Conservation (phyloP, 192 early-diverging fungal genomes). For the Thoreauomyces humboldtii region DNA sequence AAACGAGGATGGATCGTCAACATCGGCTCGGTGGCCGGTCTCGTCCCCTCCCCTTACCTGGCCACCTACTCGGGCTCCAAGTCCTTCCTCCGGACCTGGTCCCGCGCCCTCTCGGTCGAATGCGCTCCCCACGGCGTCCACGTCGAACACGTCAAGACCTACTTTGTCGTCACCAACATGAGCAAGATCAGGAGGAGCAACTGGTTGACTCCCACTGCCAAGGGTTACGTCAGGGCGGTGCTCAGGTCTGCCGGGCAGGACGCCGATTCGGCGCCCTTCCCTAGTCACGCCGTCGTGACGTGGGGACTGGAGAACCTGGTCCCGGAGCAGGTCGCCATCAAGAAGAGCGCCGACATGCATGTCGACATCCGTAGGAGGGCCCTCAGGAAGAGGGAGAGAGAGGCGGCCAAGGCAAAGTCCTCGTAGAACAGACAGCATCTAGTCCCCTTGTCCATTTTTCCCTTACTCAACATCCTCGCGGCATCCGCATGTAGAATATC, state of each 20-base stretch:
- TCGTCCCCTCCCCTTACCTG: conserved; percentile 78
- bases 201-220: conserved; percentile 77
- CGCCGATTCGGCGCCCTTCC: conserved; percentile 65
- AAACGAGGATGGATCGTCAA: conserved; percentile 86
- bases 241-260: conserved; percentile 68
- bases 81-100: conserved; percentile 87
- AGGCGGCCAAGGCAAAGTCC: no score
- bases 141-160: conserved; percentile 92
- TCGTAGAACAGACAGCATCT: background rate
- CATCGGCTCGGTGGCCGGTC: conserved; percentile 85
- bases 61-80: conserved; percentile 92
- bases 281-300: conserved; percentile 64
- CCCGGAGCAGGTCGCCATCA: conserved; percentile 55
- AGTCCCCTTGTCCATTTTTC: no score
- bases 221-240: conserved; percentile 72
- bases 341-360: conserved; percentile 57
- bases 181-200: conserved; percentile 83
- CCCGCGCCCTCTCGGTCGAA: conserved; percentile 84
- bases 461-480: no score
- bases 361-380: conserved; percentile 69
- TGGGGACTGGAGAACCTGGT: conserved; percentile 69
- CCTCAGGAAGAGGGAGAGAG: conserved; percentile 57
- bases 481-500: no score
- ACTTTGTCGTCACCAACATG: conserved; percentile 95
- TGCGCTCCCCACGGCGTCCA: conserved; percentile 64